These are phyloP conservation scores for Mycena filopes DNA, from an alignment of 768 basidiomycete species.

Conservation along the genomic window DNA sequence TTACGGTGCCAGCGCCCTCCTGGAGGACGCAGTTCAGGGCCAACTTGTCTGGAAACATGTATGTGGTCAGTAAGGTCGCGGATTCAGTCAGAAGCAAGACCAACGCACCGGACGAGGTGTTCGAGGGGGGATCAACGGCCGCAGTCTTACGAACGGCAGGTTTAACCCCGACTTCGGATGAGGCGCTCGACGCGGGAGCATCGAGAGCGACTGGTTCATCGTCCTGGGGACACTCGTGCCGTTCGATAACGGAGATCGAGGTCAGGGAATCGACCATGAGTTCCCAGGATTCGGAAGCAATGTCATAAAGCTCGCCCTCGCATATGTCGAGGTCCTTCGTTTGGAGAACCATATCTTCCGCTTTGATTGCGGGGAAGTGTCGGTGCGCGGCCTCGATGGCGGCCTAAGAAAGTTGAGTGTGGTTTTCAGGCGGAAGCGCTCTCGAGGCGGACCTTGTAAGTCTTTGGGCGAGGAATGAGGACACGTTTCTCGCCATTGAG, in stretches of 20 bases:
- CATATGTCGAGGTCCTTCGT: conserved; percentile 8
- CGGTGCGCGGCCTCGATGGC: conserved; percentile 1
- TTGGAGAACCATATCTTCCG: background rate
- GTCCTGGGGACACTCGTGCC: background rate
- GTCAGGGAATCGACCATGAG: background rate
- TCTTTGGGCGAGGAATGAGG: conserved; percentile 4
- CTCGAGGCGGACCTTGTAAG: background rate
- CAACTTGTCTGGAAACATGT: no score
- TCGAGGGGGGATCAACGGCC: no score
- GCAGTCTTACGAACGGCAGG: no score
- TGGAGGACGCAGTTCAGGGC: no score
- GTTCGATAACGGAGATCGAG: background rate
- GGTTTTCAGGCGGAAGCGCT: no score
- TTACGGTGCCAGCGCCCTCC: no score
- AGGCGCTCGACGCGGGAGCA: no score
- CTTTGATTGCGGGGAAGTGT: conserved; percentile 7
- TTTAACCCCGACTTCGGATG: no score
- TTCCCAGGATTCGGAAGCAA: conserved; percentile 15
- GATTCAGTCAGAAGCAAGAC: no score
- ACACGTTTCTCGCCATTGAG: conserved; percentile 14
- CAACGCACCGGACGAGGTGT: no score
- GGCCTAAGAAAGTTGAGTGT: background rate
- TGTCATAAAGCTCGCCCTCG: background rate
- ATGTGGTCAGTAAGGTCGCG: no score
- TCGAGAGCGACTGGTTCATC: background rate